Evolutionary conservation across 108 stramenopile species (phyloP).

Genomic region (Cyclotella kingstonii): DNA sequence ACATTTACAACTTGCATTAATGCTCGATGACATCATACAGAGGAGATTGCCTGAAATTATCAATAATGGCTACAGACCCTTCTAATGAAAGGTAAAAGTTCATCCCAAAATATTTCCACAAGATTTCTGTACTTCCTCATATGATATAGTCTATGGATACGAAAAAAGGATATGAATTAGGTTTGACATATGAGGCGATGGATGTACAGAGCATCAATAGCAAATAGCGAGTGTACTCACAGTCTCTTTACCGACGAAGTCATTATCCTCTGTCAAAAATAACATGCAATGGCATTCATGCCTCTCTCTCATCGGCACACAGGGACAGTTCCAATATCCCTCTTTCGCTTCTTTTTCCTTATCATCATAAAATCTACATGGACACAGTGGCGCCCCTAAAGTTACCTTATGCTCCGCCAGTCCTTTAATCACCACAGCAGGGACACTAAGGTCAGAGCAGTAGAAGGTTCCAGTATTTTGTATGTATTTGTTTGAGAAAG

Average conservation of each 20-base stretch:
- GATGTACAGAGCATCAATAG: background rate
- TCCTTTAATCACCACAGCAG: conserved; percentile 86
- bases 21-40: too few species aligned
- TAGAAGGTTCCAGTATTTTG: conserved; percentile 69
- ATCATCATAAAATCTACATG: conserved; percentile 90
- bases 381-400: conserved; percentile 86
- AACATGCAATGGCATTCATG: conserved; percentile 91
- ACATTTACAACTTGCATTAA: too few species aligned
- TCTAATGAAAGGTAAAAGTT: too few species aligned
- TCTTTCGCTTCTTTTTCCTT: conserved; percentile 88
- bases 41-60: too few species aligned
- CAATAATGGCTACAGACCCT: too few species aligned
- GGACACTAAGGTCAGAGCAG: conserved; percentile 69
- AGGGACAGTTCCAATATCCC: conserved; percentile 85
- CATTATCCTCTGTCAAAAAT: conserved; percentile 84
- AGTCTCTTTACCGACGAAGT: conserved; percentile 64
- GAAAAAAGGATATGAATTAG: background rate
- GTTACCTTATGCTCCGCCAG: conserved; percentile 87
- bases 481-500: conserved; percentile 81
- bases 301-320: conserved; percentile 58
- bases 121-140: conserved; percentile 43
- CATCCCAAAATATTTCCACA: too few species aligned
- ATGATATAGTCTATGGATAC: conserved; percentile 20
- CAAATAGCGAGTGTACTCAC: conserved; percentile 19
- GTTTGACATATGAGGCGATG: background rate